Evolutionary conservation across 352 stramenopile genomes (phyloP), one percentile per base, ranked within the genome.

Genomic region (Phytophthora pluvialis): DNA sequence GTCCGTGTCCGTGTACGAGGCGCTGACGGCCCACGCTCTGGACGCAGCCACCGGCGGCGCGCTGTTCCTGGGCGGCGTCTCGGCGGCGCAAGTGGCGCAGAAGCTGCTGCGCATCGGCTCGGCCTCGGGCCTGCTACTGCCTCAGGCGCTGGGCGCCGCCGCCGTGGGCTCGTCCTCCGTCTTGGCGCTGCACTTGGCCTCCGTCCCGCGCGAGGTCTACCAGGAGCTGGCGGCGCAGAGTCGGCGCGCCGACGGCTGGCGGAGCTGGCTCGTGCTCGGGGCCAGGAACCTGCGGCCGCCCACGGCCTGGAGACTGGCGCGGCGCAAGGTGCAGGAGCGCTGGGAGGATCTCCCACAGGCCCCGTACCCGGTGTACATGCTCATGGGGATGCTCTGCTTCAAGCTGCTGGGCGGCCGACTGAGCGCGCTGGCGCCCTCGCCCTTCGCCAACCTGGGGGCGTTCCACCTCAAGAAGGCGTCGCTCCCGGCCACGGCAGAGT

Each of bases 401-500:
- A 83, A 75, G 40, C 75, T 94, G 60, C 71, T 96, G 7, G 88
- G 88, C 9, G 88, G 88, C 0, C 76, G 83, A 12, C 80, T 90
- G 72, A 88, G 57, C 29, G 69, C 88, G 15, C 46, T 96, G 21
- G 83, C 88, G n/a, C 88, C 88, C 7, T 94, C 86, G 36, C 80
- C 87, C 40, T 93, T 83, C 46, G 74, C 80, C 11, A 78, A 94
- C 46, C 72, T 93, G 1, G 88, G 88, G 7, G 88, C 88, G 4
- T 96, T 94, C 62, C 86, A 92, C 29, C 64, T 90, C 49, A 81
- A 76, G 44, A 93, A 90, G 59, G 80, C 81, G 39, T 94, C 86
- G 25, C 73, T 93, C 8, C 83, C 84, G 3, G 88, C 88, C 1
- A 94, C 88, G 0, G 75, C 69, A 7, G 78, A 91, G 44, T 96